Conservation (phyloP, 1,284 basidiomycete species). For the Leccinum subrobustum region DNA sequence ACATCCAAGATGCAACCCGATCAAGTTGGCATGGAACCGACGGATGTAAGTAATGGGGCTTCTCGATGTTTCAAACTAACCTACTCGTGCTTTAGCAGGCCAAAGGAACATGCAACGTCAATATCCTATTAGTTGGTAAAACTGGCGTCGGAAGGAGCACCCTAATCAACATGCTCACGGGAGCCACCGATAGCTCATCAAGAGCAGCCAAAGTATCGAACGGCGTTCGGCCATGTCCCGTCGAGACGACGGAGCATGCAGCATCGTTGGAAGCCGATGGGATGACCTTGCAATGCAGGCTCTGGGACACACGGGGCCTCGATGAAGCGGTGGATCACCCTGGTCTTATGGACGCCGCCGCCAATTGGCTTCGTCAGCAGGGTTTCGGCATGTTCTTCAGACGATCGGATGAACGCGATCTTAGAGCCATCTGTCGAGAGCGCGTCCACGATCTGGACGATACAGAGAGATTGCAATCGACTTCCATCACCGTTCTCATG, state of each 20-base stretch:
- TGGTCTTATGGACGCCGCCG: slow-evolving; percentile 21
- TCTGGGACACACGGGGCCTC: slow-evolving; percentile 31
- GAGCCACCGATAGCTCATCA: slow-evolving; percentile 9
- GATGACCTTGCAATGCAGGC: slow-evolving; percentile 10
- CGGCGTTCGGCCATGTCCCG: slow-evolving; percentile 26
- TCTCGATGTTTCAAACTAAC: not conserved
- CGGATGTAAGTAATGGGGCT: slow-evolving; percentile 10
- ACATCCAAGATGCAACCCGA: not conserved
- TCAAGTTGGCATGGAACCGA: not conserved
- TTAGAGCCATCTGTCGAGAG: slow-evolving; percentile 18
- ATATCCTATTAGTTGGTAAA: slow-evolving; percentile 28
- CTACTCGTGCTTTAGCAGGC: not conserved
- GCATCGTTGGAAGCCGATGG: slow-evolving; percentile 7
- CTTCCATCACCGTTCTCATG: slow-evolving; percentile 20
- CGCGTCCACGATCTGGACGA: slow-evolving; percentile 13
- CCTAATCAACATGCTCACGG: slow-evolving; percentile 29
- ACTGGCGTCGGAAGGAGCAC: slow-evolving; percentile 31
- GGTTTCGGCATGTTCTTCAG: slow-evolving; percentile 20
- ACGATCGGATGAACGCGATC: slow-evolving; percentile 22
- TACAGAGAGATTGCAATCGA: slow-evolving; percentile 6
- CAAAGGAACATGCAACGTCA: not conserved
- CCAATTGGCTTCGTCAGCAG: slow-evolving; percentile 28
- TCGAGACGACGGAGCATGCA: slow-evolving; percentile 20
- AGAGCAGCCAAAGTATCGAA: slow-evolving; percentile 25
- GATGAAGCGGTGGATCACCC: slow-evolving; percentile 29